Base-by-base conservation (phyloP, 352 stramenopile species). In the Globisporangium camurandrum region DNA sequence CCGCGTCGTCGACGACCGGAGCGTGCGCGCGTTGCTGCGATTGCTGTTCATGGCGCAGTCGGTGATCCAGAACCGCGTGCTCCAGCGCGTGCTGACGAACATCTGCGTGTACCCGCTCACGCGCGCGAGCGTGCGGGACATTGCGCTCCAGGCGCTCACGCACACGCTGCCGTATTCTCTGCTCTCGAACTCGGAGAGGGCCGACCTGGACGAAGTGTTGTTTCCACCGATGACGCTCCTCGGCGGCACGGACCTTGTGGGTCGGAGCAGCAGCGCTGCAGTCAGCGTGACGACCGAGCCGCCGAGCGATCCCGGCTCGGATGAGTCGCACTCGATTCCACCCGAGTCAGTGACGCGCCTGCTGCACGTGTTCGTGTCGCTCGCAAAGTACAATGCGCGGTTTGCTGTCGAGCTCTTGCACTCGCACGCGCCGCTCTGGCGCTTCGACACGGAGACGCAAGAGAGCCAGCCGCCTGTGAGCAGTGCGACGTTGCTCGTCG, bases 371-470 rank as follows among this genome's bases (percentile, higher is more conserved):
- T 66, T 97, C 36, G 69, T 84, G 4, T 83, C 79, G 11, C 59
- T 98, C 14, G 86, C 75, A 19, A 97, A 97, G 69, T 84, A 95
- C 50, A 98, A 95, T 23, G 71, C 82, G 2, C 79, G 90, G 16
- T 93, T 98, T 51, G 77, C 84, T 14, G 62, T 97, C 16, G 87
- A 95, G 53, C 80, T 97, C 54, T 66, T 98, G 14, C 58, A 72
- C 12, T 63, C 74, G 36, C 69, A 84, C 39, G 72, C 75, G 4
- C 86, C 82, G 80, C 61, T 57, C 6, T 67, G 68, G 46, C 11
- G 34, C 40, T 23, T 24, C 56, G 2, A 36, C 51, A 34, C 30
- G 14, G 28, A 4, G 2, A 4, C 9, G 19, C 38, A 46, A 2
- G 26, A 47, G 27, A 23, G 50, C 16, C 34, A 49, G 46, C 39